Evolutionary conservation across 2,329 filamentous ascomycete genomes (phyloP), one percentile per base, ranked within the genome.

Genomic region (Fusarium lyarnte): DNA sequence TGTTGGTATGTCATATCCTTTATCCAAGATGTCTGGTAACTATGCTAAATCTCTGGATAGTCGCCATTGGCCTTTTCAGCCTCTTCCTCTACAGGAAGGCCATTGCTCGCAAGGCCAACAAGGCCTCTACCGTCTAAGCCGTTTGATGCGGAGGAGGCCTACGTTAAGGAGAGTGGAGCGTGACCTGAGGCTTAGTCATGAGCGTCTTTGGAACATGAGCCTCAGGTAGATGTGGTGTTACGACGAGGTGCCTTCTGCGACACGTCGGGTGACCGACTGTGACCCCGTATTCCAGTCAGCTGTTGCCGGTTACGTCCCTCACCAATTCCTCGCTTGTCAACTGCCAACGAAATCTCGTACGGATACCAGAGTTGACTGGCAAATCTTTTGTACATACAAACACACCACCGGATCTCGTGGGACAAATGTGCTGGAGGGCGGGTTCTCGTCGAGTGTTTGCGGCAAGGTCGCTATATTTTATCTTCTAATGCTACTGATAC

Each of bases 401-500:
- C 55, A 58, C 45, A 67, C 60, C 69, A 60, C 66, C 61, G 59
- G 66, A 75, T 74, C 66, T 73, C 67, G 70, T 74, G 75, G 75
- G 73, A 58, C 66, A 70, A 73, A 69, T 77, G 73, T 76, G 71
- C 76, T 78, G 76, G 76, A 77, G 73, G 76, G 69, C 70, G 76
- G 76, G 76, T 74, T 77, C 74, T 78, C 72, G 76, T 77, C 76
- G 76, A 78, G 75, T 78, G 76, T 78, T 76, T 63, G 76, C 69
- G 70, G 72, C 47, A 59, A 75, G 76, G 76, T 75, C 70, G 70
- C 73, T 78, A 70, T 77, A 74, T 76, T 78, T 64, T 77, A 76
- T 77, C 73, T 77, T 78, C 75, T 79, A 79, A 79, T 79, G 78
- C 78, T 78, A 79, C 78, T 79, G 77, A 79, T 79, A 79, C 78